phyloP scores from a whole-genome alignment of 2,329 filamentous ascomycete species.

The Pseudocercospora vitis region DNA sequence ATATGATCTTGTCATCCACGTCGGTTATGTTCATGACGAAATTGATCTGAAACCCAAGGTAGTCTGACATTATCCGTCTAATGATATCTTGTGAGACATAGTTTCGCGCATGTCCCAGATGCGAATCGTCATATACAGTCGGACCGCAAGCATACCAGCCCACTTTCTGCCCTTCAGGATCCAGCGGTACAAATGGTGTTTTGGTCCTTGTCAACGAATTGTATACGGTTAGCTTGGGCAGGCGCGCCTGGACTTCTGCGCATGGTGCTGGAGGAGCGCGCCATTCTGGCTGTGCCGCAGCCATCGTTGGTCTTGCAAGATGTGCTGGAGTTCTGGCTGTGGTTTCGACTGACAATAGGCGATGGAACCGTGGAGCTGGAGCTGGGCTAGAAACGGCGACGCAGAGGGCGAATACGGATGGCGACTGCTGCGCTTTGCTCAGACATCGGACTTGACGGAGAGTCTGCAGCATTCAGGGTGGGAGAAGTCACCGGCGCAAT shows the following conservation, averaged over 20 bases:
- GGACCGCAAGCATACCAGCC: constrained; percentile 90
- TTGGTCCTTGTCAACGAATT: constrained; percentile 77
- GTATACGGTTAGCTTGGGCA: constrained; percentile 69
- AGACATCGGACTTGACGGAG: neutral
- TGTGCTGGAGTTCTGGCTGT: constrained; percentile 1
- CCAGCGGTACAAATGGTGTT: constrained; percentile 71
- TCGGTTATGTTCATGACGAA: constrained; percentile 96
- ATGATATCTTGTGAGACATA: constrained; percentile 91
- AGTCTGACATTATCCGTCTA: constrained; percentile 75
- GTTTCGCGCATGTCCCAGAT: constrained; percentile 81
- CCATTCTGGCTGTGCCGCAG: constrained; percentile 35
- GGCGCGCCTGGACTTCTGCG: constrained; percentile 31
- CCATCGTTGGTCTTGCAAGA: constrained; percentile 16
- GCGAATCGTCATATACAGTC: constrained; percentile 75
- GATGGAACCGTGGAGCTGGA: neutral
- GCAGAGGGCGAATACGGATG: constrained; percentile 2
- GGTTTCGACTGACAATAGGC: constrained; percentile 1
- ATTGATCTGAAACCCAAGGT: constrained; percentile 77
- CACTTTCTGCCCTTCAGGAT: constrained; percentile 65
- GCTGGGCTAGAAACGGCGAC: neutral
- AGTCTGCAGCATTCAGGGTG: constrained; percentile 1
- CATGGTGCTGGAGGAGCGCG: constrained; percentile 38
- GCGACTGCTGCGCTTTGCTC: constrained; percentile 11
- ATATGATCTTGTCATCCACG: constrained; percentile 64
- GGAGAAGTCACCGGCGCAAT: neutral